Percentiles rank a stretch among this genome's conserved stretches.
phyloP scores from a whole-genome alignment of 257 asterid species.

The Nicotiana tabacum region DNA sequence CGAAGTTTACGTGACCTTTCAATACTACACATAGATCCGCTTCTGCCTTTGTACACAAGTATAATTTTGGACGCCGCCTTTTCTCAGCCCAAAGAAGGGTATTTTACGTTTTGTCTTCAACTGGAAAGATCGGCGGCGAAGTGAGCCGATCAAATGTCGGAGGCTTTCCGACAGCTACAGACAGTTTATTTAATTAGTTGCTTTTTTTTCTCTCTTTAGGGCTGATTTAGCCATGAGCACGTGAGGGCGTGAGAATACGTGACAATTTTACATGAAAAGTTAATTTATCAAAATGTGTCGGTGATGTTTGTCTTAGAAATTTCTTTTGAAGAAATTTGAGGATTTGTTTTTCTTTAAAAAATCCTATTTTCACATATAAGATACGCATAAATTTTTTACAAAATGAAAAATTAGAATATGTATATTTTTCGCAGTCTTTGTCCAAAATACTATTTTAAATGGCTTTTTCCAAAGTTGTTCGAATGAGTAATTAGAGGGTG shows the following conservation, averaged over 20 bases:
- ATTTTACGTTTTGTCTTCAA: background rate
- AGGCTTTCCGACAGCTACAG: background rate
- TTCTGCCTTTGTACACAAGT: no score
- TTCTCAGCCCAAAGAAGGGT: no score
- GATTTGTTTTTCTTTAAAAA: background rate
- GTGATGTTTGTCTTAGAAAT: background rate
- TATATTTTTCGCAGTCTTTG: background rate
- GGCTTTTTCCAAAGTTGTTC: background rate
- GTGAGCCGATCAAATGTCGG: background rate
- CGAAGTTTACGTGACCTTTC: no score
- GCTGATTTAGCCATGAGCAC: background rate
- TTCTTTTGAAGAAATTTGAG: background rate
- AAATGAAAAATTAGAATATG: background rate
- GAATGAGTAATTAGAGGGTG: no score
- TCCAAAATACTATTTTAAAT: background rate
- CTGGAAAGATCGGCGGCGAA: background rate
- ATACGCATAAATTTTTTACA: background rate
- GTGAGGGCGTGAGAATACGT: background rate
- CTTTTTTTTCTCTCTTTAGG: background rate
- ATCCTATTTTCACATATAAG: background rate
- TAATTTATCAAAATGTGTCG: background rate
- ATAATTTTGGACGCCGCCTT: background rate
- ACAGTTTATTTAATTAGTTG: background rate
- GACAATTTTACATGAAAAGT: background rate
- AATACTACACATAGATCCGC: no score